Base-by-base conservation (phyloP, 768 basidiomycete genomes). In the Panaeolus papilionaceus region DNA sequence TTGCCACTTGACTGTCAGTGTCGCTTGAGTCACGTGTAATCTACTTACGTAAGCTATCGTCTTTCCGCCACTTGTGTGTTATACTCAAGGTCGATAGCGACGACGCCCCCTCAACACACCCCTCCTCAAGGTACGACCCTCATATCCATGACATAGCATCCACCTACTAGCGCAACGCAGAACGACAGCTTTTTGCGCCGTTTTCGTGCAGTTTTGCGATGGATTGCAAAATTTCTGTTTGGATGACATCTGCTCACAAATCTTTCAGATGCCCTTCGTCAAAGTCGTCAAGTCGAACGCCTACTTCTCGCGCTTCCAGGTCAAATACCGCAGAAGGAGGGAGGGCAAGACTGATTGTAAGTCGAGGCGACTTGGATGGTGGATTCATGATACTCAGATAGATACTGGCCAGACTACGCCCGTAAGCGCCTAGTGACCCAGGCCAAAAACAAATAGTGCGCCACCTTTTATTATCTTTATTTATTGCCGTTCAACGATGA, bases 391-490 rank as follows among this genome's bases (percentile, higher is more conserved):
- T 44, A 2, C 63, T 51, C 70, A 72, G 23, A 33, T 33, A 74
- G 37, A 70, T 64, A 10, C n/a, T 64, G 42, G 64, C 10, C 71
- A 95, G 94, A 99, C 88, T 98, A 99, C 75, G 98, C 98, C 71
- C 94, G 98, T 73, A 98, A 98, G 85, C 91, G 96, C 72, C 89
- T 99, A 65, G 90, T 99, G 71, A 90, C 94, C 68, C 98, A 99
- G 87, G 96, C 98, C 68, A 99, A 99, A 88, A 99, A 98, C 90
- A 99, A 99, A 86, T 99, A 98, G 92, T 92, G 78, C 39, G 89
- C 81, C 3, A 58, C 16, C 10, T 37, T 38, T 12, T 38, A 38
- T 63, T 38, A 10, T 38, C 20, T 18, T 33, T 33, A 26, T 23
- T 38, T 16, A 37, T 26, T 49, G 12, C 42, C 20, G 61, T 68